phyloP scores from a whole-genome alignment of 495 filamentous ascomycete genomes.

The Penicillium roqueforti region DNA sequence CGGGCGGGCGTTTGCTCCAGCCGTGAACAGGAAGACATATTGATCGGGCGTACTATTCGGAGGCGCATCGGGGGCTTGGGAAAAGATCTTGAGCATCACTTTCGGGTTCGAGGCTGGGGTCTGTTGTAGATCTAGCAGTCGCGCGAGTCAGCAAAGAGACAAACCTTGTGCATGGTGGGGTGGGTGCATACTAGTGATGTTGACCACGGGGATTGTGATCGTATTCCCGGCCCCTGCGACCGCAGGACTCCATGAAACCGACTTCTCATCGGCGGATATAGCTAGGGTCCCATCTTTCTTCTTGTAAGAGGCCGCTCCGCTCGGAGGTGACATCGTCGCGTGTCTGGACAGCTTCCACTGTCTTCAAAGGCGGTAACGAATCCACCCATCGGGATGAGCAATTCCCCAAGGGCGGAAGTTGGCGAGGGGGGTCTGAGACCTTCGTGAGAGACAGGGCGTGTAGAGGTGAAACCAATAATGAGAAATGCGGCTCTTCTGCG shows the following conservation, averaged over 20 bases:
- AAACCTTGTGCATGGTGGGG: not conserved
- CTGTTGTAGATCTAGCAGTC: conserved; percentile 73
- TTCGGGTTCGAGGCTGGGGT: conserved; percentile 77
- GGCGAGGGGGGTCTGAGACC: conserved; percentile 23
- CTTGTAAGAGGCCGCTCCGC: conserved; percentile 78
- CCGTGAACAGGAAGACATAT: conserved; percentile 85
- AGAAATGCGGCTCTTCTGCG: conserved; percentile 19
- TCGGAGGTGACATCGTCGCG: conserved; percentile 53
- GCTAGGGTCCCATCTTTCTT: conserved; percentile 90
- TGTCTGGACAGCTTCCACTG: conserved; percentile 44
- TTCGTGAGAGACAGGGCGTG: conserved; percentile 17
- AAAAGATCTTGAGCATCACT: conserved; percentile 86
- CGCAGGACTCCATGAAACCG: conserved; percentile 73
- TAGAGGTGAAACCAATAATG: conserved; percentile 10
- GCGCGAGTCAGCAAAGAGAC: conserved; percentile 6
- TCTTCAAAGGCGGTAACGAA: conserved; percentile 33
- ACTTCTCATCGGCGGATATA: conserved; percentile 62
- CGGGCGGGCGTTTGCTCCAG: conserved; percentile 63
- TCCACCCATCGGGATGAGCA: conserved; percentile 44
- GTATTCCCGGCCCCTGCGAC: conserved; percentile 48
- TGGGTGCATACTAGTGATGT: conserved; percentile 66
- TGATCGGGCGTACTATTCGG: conserved; percentile 53
- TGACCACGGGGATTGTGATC: conserved; percentile 64
- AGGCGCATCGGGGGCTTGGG: conserved; percentile 50
- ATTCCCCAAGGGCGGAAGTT: conserved; percentile 22